phyloP scores from a whole-genome alignment of 176 grass and related monocot species.

The Cenchrus fungigraminus region DNA sequence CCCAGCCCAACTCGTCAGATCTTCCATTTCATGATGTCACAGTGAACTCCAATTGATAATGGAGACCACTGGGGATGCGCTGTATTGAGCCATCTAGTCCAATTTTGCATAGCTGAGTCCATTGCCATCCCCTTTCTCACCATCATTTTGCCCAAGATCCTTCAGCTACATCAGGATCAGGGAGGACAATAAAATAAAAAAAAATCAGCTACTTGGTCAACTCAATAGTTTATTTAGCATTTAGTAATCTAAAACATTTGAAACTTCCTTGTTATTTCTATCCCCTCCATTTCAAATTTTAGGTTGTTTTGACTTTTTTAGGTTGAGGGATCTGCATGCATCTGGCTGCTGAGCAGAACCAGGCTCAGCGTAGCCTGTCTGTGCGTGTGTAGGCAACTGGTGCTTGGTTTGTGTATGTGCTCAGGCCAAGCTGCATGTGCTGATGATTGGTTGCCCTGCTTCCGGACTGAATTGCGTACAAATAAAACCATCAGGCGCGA shows the following conservation, averaged over 20 bases:
- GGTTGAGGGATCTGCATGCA: too few species aligned
- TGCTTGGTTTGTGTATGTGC: too few species aligned
- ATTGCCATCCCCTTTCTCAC: conserved; percentile 37
- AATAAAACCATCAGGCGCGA: too few species aligned
- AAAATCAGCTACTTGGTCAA: conserved; percentile 39
- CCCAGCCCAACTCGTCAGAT: conserved; percentile 18
- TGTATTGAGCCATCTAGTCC: conserved; percentile 37
- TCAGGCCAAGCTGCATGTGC: too few species aligned
- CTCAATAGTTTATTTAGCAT: conserved; percentile 1
- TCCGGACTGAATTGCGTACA: too few species aligned
- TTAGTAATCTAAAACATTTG: neutral
- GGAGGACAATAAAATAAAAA: neutral
- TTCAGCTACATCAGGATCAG: conserved; percentile 52
- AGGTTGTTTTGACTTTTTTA: too few species aligned
- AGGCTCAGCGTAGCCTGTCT: too few species aligned
- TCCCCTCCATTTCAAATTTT: too few species aligned
- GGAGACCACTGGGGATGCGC: neutral
- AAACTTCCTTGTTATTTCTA: conserved; percentile 16
- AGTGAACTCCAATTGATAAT: neutral
- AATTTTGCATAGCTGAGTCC: conserved; percentile 34
- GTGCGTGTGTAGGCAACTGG: too few species aligned
- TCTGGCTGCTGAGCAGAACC: too few species aligned
- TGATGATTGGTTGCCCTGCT: too few species aligned
- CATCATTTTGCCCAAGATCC: conserved; percentile 39
- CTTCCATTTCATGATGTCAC: conserved; percentile 5